Evolutionary conservation across 2,329 filamentous ascomycete genomes (phyloP).

Genomic region (Colletotrichum limetticola): DNA sequence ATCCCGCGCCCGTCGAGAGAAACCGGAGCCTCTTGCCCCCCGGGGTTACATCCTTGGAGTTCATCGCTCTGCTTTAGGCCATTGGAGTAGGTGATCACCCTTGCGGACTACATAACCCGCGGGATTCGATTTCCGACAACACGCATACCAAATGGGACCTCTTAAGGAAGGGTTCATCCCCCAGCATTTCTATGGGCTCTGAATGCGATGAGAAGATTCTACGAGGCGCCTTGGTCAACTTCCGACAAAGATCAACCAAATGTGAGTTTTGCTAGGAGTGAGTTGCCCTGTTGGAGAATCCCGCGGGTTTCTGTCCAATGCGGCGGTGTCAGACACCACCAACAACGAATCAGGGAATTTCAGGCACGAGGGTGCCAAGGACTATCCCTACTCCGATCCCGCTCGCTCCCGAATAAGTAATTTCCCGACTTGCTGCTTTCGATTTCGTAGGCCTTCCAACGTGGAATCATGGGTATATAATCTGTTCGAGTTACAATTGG

Average conservation of each 20-base stretch:
- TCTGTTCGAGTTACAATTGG: background rate
- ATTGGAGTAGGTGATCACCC: background rate
- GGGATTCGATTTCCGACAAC: background rate
- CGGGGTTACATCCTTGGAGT: background rate
- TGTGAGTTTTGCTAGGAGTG: conserved; percentile 3
- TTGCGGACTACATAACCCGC: background rate
- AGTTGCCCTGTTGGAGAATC: background rate
- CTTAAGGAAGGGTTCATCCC: background rate
- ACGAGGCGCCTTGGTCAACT: background rate
- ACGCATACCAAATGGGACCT: background rate
- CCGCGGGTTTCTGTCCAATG: background rate
- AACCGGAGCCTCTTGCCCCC: background rate
- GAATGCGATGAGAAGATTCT: background rate
- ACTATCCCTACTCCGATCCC: conserved; percentile 23
- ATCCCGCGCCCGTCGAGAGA: background rate
- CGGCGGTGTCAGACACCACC: background rate
- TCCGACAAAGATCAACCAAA: background rate
- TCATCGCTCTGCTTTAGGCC: background rate
- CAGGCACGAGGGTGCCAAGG: conserved; percentile 10
- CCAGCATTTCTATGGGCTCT: background rate
- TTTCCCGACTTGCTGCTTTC: background rate
- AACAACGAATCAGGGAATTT: background rate
- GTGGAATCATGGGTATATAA: background rate
- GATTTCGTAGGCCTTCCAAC: too few relatives aligned
- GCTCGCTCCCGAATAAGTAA: conserved; percentile 18